A percentile compares a stretch with the other conserved stretches of the same genome.
phyloP scores from a whole-genome alignment of 306 rosid genomes.

The Lablab purpureus region DNA sequence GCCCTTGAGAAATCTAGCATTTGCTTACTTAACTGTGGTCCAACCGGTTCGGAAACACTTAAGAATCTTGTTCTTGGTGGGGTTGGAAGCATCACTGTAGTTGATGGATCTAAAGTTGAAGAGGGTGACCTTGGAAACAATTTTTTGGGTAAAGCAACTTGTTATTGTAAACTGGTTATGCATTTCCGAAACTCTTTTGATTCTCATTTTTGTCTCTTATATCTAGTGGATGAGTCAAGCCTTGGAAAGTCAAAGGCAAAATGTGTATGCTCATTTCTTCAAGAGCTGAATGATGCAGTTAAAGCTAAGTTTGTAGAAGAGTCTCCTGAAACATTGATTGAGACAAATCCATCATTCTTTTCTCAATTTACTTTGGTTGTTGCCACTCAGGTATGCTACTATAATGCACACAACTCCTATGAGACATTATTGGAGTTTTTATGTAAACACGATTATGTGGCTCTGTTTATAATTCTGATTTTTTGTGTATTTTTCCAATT shows the following conservation, averaged over 20 bases:
- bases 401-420: constrained; percentile 33
- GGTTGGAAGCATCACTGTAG: constrained; percentile 92
- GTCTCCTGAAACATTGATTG: constrained; percentile 79
- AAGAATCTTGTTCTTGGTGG: constrained; percentile 98
- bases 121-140: constrained; percentile 95
- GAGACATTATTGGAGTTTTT: not conserved
- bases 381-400: constrained; percentile 83
- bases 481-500: constrained; percentile 1
- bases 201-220: constrained; percentile 31
- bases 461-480: constrained; percentile 4
- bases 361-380: constrained; percentile 91
- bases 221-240: constrained; percentile 79
- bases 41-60: constrained; percentile 95
- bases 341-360: constrained; percentile 86
- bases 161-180: constrained; percentile 3
- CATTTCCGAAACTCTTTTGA: not conserved
- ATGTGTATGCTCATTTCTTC: constrained; percentile 93
- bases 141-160: constrained; percentile 72
- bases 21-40: constrained; percentile 93
- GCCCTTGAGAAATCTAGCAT: constrained; percentile 87
- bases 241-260: constrained; percentile 95
- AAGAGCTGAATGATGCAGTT: constrained; percentile 96
- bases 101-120: constrained; percentile 94
- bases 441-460: constrained; percentile 20
- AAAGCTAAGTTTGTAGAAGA: constrained; percentile 95